A percentile compares a stretch with the other conserved stretches of the same genome.
Evolutionary conservation across 2,329 filamentous ascomycete species (phyloP).

Genomic region (Magnaporthiopsis poae): DNA sequence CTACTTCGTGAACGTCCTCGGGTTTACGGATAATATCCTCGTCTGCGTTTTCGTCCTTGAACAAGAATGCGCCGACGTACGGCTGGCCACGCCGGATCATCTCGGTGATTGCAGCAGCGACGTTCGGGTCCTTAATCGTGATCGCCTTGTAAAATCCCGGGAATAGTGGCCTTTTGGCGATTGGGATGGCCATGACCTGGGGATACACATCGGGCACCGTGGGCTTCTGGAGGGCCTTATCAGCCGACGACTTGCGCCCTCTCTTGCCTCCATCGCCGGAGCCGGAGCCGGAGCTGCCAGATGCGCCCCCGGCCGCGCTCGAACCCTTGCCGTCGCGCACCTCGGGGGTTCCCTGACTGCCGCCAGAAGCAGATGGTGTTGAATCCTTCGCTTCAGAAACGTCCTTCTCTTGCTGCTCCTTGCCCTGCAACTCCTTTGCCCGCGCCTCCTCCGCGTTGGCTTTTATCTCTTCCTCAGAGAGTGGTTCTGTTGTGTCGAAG

Average conservation of each 20-base stretch:
- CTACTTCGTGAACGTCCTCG: slow-evolving; percentile 88
- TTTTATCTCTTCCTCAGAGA: slow-evolving; percentile 13
- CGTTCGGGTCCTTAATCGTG: slow-evolving; percentile 85
- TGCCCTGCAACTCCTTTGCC: slow-evolving; percentile 31
- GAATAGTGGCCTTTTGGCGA: slow-evolving; percentile 85
- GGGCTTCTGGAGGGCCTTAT: slow-evolving; percentile 74
- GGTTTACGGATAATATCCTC: slow-evolving; percentile 84
- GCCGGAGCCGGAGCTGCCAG: slow-evolving; percentile 47
- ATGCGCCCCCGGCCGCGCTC: slow-evolving; percentile 47
- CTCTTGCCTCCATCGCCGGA: slow-evolving; percentile 57
- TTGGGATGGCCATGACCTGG: slow-evolving; percentile 93
- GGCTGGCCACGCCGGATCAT: slow-evolving; percentile 95
- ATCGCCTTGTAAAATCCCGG: slow-evolving; percentile 98
- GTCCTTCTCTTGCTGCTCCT: slow-evolving; percentile 39
- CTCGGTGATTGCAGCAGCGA: slow-evolving; percentile 84
- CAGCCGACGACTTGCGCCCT: slow-evolving; percentile 55
- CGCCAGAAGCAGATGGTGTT: slow-evolving; percentile 30
- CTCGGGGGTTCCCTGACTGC: slow-evolving; percentile 24
- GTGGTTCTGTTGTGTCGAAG: slow-evolving; percentile 13
- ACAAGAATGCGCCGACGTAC: slow-evolving; percentile 91
- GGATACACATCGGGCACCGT: slow-evolving; percentile 90
- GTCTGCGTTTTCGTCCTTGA: slow-evolving; percentile 92
- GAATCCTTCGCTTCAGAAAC: slow-evolving; percentile 36
- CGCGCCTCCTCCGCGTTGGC: slow-evolving; percentile 11
- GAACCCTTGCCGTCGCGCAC: slow-evolving; percentile 47